Conservation (phyloP, 73 alveolate genomes). For the Tetrahymena malaccensis region DNA sequence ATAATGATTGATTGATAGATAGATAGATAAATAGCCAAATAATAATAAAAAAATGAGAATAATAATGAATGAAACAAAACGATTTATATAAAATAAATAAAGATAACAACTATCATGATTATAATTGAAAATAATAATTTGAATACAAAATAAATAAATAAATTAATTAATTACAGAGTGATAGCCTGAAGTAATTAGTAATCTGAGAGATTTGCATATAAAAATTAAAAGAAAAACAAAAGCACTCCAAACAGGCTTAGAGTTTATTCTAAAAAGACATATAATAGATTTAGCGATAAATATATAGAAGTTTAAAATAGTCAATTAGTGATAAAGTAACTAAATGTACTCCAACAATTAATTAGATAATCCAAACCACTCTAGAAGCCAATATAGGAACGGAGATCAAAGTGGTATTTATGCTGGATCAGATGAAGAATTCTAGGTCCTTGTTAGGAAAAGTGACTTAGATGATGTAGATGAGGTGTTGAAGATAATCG, state of each 20-base stretch:
- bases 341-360: background rate
- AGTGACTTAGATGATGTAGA: conserved; percentile 36
- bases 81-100: background rate
- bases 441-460: conserved; percentile 7
- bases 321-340: background rate
- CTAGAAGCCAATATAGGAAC: background rate
- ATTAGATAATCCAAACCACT: background rate
- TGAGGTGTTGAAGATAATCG: background rate
- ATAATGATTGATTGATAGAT: too few species aligned
- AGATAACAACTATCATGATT: background rate
- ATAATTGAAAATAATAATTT: background rate
- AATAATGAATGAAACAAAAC: background rate
- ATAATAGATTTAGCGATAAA: background rate
- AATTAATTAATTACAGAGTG: background rate
- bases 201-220: background rate
- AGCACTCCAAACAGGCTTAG: background rate
- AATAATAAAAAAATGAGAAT: too few species aligned
- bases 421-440: background rate
- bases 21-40: background rate
- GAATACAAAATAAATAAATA: background rate
- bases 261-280: background rate
- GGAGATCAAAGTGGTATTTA: background rate
- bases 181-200: background rate
- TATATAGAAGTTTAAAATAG: background rate
- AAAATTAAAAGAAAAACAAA: background rate